Conservation (phyloP, 1,284 basidiomycete genomes). For the Stygiomarasmius scandens region DNA sequence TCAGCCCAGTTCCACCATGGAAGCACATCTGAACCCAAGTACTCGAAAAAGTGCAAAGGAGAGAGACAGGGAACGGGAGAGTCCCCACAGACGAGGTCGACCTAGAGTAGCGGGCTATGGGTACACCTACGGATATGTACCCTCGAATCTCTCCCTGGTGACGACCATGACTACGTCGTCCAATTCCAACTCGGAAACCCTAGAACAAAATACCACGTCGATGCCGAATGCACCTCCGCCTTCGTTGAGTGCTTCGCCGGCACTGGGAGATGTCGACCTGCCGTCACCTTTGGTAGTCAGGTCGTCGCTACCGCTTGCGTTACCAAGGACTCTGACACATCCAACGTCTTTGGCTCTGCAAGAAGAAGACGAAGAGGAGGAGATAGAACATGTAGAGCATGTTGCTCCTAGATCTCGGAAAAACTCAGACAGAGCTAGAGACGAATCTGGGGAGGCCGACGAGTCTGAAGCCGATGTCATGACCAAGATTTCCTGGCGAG, state of each 20-base stretch:
- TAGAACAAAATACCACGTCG: neutral
- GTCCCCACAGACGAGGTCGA: neutral
- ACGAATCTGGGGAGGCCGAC: neutral
- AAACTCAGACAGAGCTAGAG: neutral
- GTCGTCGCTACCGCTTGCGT: neutral
- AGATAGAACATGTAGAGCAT: neutral
- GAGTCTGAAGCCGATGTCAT: constrained; percentile 4
- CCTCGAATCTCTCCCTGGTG: neutral
- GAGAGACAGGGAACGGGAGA: too few species aligned
- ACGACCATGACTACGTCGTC: neutral
- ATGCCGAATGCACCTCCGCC: neutral
- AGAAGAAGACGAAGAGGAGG: constrained; percentile 4
- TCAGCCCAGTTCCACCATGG: neutral
- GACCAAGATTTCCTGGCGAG: constrained; percentile 65
- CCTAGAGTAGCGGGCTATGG: neutral
- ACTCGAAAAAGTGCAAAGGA: neutral
- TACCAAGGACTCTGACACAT: neutral
- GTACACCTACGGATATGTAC: neutral
- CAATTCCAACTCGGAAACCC: neutral
- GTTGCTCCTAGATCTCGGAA: neutral
- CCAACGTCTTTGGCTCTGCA: neutral
- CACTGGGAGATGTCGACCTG: too few species aligned
- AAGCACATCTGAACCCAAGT: neutral
- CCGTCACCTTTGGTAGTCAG: neutral
- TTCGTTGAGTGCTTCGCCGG: neutral